Conservation (phyloP, 768 basidiomycete genomes). For the Suillus ampliporus region DNA sequence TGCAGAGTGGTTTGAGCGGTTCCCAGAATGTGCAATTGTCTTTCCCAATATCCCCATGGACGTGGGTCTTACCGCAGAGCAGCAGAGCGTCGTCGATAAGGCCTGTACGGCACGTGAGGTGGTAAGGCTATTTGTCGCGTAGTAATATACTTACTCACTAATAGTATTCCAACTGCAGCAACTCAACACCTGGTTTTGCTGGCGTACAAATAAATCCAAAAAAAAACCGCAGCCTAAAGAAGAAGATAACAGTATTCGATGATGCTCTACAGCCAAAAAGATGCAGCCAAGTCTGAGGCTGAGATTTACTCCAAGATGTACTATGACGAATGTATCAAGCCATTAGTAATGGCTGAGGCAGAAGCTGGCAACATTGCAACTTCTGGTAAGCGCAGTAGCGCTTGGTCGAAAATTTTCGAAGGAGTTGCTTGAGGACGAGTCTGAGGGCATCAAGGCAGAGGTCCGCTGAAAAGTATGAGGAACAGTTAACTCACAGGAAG, state of each 20-base stretch:
- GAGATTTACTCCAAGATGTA: not conserved
- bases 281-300: too few species aligned
- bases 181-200: slow-evolving; percentile 8
- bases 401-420: not conserved
- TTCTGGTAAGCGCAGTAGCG: not conserved
- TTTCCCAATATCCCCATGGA: too few species aligned
- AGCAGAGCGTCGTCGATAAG: not conserved
- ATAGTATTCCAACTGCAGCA: too few species aligned
- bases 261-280: not conserved
- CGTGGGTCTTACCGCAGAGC: not conserved
- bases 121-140: too few species aligned
- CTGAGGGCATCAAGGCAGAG: not conserved
- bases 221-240: not conserved
- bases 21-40: too few species aligned
- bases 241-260: not conserved
- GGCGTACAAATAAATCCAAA: not conserved
- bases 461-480: not conserved
- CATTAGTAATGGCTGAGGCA: slow-evolving; percentile 1
- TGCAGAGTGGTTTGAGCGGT: too few species aligned
- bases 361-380: not conserved
- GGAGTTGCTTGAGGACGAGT: not conserved
- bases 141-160: too few species aligned
- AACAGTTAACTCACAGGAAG: not conserved
- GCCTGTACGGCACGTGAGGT: not conserved
- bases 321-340: slow-evolving; percentile 9